Evolutionary conservation across 257 asterid genomes (phyloP), one percentile per base, ranked within the genome.

Genomic region (Cinchona pubescens): DNA sequence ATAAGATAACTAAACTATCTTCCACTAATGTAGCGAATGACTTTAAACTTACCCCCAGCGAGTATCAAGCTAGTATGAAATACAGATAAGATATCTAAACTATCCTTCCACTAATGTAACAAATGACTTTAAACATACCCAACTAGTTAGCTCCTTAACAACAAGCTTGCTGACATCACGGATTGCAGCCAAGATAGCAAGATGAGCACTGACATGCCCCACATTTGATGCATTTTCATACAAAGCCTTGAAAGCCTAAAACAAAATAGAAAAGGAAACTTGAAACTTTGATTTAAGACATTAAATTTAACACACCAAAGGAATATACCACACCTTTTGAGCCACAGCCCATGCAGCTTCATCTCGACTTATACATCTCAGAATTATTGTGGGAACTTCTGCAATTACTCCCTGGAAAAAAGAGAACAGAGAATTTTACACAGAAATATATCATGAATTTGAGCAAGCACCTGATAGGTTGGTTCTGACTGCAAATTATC

Each of bases 121-220:
- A 7, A 58, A 34, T 23, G 29, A 38, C 45, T 71, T 43, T 32
- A 21, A 62, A 45, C 96, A 74, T 95, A 95, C 99, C 98, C 97
- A 92, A 72, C 96, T 90, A 81, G 99, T 95, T 81, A 92, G 92
- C 92, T 95, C 99, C 88, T 95, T 92, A 48, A 92, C 96, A 63
- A 95, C 91, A 83, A 92, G 97, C 87, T 92, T 92, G 93, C 96
- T 91, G 82, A 91, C 99, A 87, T 95, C 99, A 86, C 96, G 96
- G 77, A 88, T 86, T 51, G 96, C 88, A 65, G 92, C 85, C 85
- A 95, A 80, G 82, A 95, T 90, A 38, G 92, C 86, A 82, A 95
- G 97, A 79, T 92, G 96, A 65, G 98, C 90, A 73, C 80, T 86
- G 38, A 91, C 89, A 77, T 86, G 96, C 45, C 89, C 89, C 80